Percentiles rank a stretch among this genome's conserved stretches.
Conservation (phyloP, 2,329 filamentous ascomycete genomes). For the Graphium sp. region DNA sequence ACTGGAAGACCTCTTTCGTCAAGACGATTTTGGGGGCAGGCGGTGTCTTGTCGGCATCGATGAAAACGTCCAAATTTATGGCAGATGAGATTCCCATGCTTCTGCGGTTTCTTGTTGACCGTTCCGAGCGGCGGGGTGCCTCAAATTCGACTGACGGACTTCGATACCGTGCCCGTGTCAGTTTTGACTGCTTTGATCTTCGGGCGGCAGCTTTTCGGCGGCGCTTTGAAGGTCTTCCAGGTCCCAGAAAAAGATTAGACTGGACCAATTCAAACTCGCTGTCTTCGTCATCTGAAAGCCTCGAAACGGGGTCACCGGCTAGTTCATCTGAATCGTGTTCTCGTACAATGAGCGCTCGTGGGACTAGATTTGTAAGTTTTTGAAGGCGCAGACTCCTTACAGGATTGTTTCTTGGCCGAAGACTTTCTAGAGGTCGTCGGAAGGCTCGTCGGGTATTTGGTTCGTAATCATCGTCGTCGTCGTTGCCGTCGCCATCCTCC, state of each 20-base stretch:
- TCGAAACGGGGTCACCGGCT: constrained; percentile 10
- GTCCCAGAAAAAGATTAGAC: constrained; percentile 16
- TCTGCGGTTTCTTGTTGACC: constrained; percentile 23
- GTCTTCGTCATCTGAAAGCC: constrained; percentile 14
- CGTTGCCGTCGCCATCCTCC: constrained; percentile 12
- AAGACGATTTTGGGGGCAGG: constrained; percentile 38
- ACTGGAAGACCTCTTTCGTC: constrained; percentile 59
- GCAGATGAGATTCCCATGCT: constrained; percentile 34
- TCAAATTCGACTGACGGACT: constrained; percentile 37
- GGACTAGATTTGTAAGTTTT: constrained; percentile 6
- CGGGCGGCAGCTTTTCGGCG: background rate
- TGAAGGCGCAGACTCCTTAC: constrained; percentile 14
- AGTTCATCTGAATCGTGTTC: constrained; percentile 14
- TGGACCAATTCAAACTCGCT: constrained; percentile 17
- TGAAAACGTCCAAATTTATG: constrained; percentile 40
- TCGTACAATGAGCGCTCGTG: background rate
- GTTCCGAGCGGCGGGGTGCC: constrained; percentile 27
- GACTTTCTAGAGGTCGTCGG: constrained; percentile 1
- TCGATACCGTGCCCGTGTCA: constrained; percentile 9
- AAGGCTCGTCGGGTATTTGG: background rate
- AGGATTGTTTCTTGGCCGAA: constrained; percentile 4
- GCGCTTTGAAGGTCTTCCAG: too few species aligned
- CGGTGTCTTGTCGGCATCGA: constrained; percentile 25
- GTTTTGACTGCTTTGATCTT: constrained; percentile 4
- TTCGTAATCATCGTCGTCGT: constrained; percentile 6